phyloP scores from a whole-genome alignment of 164 flowering plant species.

The Berberis vulgaris region DNA sequence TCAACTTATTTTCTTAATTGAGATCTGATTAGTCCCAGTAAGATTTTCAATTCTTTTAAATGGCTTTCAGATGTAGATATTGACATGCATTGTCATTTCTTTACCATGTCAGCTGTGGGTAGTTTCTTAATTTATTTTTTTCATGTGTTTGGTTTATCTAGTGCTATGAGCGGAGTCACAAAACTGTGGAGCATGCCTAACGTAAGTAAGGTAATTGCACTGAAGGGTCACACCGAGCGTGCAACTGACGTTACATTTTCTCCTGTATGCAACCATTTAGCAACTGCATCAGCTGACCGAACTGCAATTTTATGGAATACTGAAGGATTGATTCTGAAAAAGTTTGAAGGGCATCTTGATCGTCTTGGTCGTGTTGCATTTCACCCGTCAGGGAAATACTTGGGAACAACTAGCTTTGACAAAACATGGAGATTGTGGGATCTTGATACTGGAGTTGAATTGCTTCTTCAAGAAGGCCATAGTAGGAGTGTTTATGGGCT shows the following conservation, averaged over 20 bases:
- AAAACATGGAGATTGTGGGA: slow-evolving; percentile 99
- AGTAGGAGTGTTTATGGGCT: slow-evolving; percentile 87
- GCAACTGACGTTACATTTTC: slow-evolving; percentile 93
- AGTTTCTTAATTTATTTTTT: neutral
- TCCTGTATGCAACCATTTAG: slow-evolving; percentile 55
- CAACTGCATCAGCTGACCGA: slow-evolving; percentile 93
- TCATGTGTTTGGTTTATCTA: slow-evolving; percentile 15
- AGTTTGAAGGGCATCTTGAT: slow-evolving; percentile 86
- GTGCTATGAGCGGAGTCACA: slow-evolving; percentile 71
- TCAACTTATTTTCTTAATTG: too few species aligned
- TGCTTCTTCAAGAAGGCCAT: slow-evolving; percentile 99
- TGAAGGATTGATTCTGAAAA: slow-evolving; percentile 57
- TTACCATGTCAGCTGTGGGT: neutral
- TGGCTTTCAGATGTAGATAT: too few species aligned
- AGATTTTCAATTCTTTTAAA: too few species aligned
- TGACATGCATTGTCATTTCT: neutral
- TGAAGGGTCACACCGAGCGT: slow-evolving; percentile 90
- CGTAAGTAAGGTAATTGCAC: slow-evolving; percentile 41
- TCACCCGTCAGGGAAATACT: slow-evolving; percentile 94
- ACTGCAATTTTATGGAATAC: slow-evolving; percentile 86
- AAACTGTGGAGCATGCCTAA: slow-evolving; percentile 92
- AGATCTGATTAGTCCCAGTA: too few species aligned
- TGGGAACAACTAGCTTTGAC: slow-evolving; percentile 94
- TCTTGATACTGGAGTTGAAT: slow-evolving; percentile 64
- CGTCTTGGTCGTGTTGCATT: slow-evolving; percentile 89